A percentile compares a stretch with the other conserved stretches of the same genome.
Evolutionary conservation across 148 eudicot genomes (phyloP).

Genomic region (Rheum nobile): DNA sequence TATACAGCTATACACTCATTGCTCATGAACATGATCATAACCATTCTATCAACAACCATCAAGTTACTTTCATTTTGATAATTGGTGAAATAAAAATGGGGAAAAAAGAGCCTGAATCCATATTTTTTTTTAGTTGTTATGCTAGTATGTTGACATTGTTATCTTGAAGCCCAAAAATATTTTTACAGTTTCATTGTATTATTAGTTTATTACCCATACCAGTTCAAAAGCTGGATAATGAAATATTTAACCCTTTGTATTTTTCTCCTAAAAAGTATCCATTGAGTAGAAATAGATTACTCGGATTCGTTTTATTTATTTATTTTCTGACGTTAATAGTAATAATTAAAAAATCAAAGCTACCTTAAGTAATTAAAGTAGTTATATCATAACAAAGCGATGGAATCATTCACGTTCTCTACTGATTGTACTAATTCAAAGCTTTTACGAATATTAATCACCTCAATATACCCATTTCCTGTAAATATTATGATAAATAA

Average conservation of each 20-base stretch:
- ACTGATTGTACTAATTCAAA: not conserved
- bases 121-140: too few species aligned
- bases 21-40: not conserved
- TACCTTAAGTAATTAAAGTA: not conserved
- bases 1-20: not conserved
- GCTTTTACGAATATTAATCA: not conserved
- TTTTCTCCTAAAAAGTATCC: not conserved
- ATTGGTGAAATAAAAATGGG: too few species aligned
- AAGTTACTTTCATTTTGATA: too few species aligned
- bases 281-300: not conserved
- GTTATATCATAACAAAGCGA: not conserved
- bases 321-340: not conserved
- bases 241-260: not conserved
- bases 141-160: too few species aligned
- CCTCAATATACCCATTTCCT: not conserved
- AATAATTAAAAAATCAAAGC: not conserved
- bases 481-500: not conserved
- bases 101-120: too few species aligned
- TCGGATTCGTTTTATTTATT: not conserved
- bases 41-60: not conserved
- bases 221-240: not conserved
- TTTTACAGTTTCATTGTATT: too few species aligned
- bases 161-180: too few species aligned
- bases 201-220: too few species aligned
- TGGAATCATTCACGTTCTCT: not conserved